Evolutionary conservation across 768 basidiomycete genomes (phyloP), one percentile per base, ranked within the genome.

Genomic region (Boletales sp.): DNA sequence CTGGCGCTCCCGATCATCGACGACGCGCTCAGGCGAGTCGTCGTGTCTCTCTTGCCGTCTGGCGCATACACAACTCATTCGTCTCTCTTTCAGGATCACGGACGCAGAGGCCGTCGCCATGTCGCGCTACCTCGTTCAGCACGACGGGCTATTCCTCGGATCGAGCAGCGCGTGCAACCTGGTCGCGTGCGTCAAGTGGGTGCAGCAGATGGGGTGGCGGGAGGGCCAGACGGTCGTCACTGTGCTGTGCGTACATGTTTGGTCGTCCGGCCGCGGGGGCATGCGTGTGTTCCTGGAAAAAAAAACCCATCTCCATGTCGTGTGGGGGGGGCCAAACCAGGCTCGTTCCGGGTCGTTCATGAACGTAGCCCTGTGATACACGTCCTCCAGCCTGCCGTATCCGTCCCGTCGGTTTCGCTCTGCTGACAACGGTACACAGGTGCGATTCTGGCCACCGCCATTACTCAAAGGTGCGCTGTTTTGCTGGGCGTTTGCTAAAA

Each of bases 141-240:
- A 90, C 48, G 95, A 98, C 57, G 96, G 96, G 0, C 73, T 99
- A 25, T 98, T 94, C 71, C 75, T 98, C 28, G 96, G 96, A 13
- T 97, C 94, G 0, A 95, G 92, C 52, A 94, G 91, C 60, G 95
- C 96, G 0, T 94, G 93, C 64, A 99, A 98, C 63, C 76, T 99
- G 35, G 81, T 96, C n/a, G 90, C 95, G 2, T 92, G 90, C 57
- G 78, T 96, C 41, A 86, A 87, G 59, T 73, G 94, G 14, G 84
- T 79, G 3, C 84, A 83, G 58, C 80, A 80, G 61, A 75, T 82
- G 74, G 79, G 80, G 12, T 87, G 84, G 84, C 72, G 72, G 28
- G 76, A 77, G 6, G 85, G 89, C 5, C 79, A 87, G 61, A 80
- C 74, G 8, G 69, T 97, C 19, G 91, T 92, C 21, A 99, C 95